Evolutionary conservation across 108 stramenopile species (phyloP).

Genomic region (Mayamaea pseudoterrestris): DNA sequence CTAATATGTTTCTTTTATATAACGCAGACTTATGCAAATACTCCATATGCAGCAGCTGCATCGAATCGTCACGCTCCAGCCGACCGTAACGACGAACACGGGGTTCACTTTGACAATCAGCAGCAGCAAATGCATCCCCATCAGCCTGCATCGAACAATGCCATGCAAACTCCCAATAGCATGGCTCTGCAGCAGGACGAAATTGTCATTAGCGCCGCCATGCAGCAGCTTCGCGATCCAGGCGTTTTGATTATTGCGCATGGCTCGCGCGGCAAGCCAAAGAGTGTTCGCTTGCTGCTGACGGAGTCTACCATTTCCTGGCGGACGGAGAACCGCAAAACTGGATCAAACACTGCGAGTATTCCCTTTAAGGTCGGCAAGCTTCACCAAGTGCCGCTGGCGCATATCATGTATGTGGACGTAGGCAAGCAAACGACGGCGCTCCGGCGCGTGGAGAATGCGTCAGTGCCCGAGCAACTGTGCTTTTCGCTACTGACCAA

Average conservation of each 20-base stretch:
- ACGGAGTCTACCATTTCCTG: constrained; percentile 74
- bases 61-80: neutral
- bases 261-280: constrained; percentile 72
- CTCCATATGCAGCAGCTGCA: neutral
- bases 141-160: no score
- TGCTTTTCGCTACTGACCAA: constrained; percentile 79
- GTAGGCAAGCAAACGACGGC: constrained; percentile 82
- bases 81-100: neutral
- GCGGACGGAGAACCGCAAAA: constrained; percentile 74
- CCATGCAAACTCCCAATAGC: no score
- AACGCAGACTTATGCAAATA: no score
- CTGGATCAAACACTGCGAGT: no score
- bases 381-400: constrained; percentile 68
- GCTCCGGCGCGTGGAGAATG: constrained; percentile 73
- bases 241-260: constrained; percentile 75
- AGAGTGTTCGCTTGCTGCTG: constrained; percentile 65
- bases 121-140: constrained; percentile 9
- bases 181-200: constrained; percentile 62
- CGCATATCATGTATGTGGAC: constrained; percentile 84
- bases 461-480: constrained; percentile 46
- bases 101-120: neutral
- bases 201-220: constrained; percentile 65
- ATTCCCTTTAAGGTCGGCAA: constrained; percentile 51
- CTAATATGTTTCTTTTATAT: no score
- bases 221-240: constrained; percentile 77